Evolutionary conservation across 1,139 yeast species (phyloP).

Genomic region (Debaryomycetaceae sp.): DNA sequence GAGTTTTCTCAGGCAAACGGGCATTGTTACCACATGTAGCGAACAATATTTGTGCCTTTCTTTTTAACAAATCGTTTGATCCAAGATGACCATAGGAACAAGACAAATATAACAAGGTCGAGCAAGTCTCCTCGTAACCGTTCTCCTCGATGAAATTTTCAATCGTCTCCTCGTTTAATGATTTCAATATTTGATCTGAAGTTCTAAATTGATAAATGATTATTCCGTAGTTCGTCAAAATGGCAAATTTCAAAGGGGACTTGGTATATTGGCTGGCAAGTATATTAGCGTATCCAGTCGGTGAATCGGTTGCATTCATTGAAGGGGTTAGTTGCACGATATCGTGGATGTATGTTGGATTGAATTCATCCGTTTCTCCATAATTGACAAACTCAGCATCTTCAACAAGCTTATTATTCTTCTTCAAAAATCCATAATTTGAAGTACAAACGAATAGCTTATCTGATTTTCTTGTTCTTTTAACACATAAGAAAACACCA

Average conservation of each 20-base stretch:
- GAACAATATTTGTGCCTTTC: conserved; percentile 49
- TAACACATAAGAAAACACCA: conserved; percentile 65
- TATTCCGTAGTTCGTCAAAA: conserved; percentile 76
- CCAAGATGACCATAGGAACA: conserved; percentile 60
- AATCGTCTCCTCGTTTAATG: conserved; percentile 57
- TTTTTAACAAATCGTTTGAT: conserved; percentile 46
- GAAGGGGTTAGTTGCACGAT: conserved; percentile 68
- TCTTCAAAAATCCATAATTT: conserved; percentile 78
- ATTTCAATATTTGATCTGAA: conserved; percentile 72
- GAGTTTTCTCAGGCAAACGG: conserved; percentile 32
- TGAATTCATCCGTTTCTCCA: conserved; percentile 27
- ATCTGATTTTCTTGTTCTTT: conserved; percentile 42
- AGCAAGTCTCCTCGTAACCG: conserved; percentile 72
- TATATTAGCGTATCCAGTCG: conserved; percentile 77
- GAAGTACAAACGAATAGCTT: conserved; percentile 73
- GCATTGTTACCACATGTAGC: conserved; percentile 56
- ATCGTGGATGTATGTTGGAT: conserved; percentile 55
- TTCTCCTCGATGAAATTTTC: conserved; percentile 48
- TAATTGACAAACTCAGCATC: conserved; percentile 73
- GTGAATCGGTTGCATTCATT: conserved; percentile 67
- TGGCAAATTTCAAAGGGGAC: conserved; percentile 66
- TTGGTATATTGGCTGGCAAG: conserved; percentile 80
- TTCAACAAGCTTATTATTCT: conserved; percentile 68
- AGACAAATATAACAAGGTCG: conserved; percentile 79
- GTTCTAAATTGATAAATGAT: conserved; percentile 73